Percentiles rank a stretch among this genome's conserved stretches.
Evolutionary conservation across 208 protist genomes (phyloP).

Genomic region (Crithidia brevicula): DNA sequence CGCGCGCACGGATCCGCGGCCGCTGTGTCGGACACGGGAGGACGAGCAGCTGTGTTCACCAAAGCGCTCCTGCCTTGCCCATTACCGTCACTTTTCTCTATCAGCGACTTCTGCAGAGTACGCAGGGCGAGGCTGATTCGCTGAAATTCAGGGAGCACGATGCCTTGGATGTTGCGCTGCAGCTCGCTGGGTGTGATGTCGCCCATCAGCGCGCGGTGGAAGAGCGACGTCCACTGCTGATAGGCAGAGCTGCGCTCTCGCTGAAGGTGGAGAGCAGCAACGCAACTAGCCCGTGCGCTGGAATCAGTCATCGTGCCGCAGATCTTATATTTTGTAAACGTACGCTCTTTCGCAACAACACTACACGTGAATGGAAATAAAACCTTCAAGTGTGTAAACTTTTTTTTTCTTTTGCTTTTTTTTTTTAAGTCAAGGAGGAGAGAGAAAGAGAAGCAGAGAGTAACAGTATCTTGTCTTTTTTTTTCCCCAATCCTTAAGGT

Average conservation of each 20-base stretch:
- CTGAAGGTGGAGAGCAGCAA: conserved; percentile 49
- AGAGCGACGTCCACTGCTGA: conserved; percentile 57
- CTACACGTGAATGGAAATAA: too few relatives aligned
- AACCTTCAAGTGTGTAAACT: too few relatives aligned
- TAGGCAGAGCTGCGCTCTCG: conserved; percentile 68
- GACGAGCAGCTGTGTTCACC: too few relatives aligned
- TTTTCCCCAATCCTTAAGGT: too few relatives aligned
- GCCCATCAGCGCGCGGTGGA: conserved; percentile 52
- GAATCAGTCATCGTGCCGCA: neutral
- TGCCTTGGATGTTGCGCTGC: conserved; percentile 39
- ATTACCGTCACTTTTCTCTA: neutral
- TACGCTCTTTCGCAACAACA: too few relatives aligned
- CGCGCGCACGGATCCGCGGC: too few relatives aligned
- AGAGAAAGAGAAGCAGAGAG: too few relatives aligned
- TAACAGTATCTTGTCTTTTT: too few relatives aligned
- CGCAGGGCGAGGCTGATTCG: conserved; percentile 55
- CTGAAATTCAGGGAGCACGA: conserved; percentile 64
- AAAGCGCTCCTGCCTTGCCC: too few relatives aligned
- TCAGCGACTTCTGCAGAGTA: conserved; percentile 36
- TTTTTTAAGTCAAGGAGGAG: too few relatives aligned
- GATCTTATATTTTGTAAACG: neutral
- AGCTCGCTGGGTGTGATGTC: conserved; percentile 47
- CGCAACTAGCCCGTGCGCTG: neutral
- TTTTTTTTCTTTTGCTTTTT: too few relatives aligned
- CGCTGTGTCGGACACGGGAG: too few relatives aligned